Base-by-base conservation (phyloP, 441 rosid species). In the Erysimum cheiri region DNA sequence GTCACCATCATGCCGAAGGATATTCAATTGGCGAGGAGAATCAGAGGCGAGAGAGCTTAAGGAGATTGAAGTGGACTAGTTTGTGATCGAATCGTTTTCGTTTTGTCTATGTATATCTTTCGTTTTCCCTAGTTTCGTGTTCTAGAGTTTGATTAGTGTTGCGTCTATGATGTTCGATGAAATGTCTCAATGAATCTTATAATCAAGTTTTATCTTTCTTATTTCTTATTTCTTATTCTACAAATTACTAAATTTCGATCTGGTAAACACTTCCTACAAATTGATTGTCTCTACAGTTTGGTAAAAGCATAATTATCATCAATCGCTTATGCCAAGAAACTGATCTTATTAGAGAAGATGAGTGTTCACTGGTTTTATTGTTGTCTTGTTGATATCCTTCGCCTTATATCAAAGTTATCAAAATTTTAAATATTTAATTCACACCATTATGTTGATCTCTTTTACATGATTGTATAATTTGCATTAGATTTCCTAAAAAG, bases 1-100 rank as follows among this genome's bases (percentile, higher is more conserved):
- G 88, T 84, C 0, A 84, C 88, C 0, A 84, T 84, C 12, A 82
- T 84, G 88, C 88, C 86, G 0, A 84, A 84, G 29, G 88, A 84
- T 28, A 84, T 84, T 0, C 88, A 84, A 64, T 67, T 84, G 0
- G 88, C 83, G 1, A 77, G 86, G 47, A 82, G 88, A 49, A 85
- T 85, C 13, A 74, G 88, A 19, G 88, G 84, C 7, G 86, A 84
- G 72, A 80, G 88, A 36, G 72, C 72, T 24, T 73, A 32, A 56
- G 3, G 0, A 3, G 39, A 17, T 6, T 2, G 15, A 17, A 4
- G 1, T n/a, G n/a, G 12, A 26, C 8, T 17, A 12, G 5, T 7
- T 26, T 3, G 3, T 9, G 6, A 46, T 60, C 39, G 5, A 40
- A 15, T 22, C 2, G 31, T 32, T 33, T 43, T 4, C 0, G 39